A percentile compares a stretch with the other conserved stretches of the same genome.
phyloP scores from a whole-genome alignment of 306 rosid genomes.

The Begonia masoniana region DNA sequence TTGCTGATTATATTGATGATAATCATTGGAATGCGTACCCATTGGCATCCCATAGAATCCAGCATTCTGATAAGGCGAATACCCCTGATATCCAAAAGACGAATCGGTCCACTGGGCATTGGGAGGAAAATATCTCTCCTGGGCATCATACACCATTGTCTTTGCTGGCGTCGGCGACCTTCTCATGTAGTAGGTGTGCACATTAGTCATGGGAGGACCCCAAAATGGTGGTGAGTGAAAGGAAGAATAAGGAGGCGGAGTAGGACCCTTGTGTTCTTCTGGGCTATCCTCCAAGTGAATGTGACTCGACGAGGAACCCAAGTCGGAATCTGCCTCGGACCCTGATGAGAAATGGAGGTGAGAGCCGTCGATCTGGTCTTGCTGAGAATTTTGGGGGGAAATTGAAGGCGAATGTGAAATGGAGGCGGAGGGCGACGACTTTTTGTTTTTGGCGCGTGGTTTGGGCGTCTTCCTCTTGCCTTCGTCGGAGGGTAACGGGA shows the following conservation, averaged over 20 bases:
- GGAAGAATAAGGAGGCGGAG: slow-evolving; percentile 2
- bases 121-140: slow-evolving; percentile 27
- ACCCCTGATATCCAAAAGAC: slow-evolving; percentile 19
- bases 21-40: slow-evolving; percentile 26
- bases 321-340: slow-evolving; percentile 50
- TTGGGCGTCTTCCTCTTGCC: slow-evolving; percentile 30
- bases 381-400: slow-evolving; percentile 13
- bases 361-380: slow-evolving; percentile 31
- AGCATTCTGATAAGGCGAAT: slow-evolving; percentile 20
- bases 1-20: slow-evolving; percentile 11
- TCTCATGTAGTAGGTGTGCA: slow-evolving; percentile 46
- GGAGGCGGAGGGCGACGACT: slow-evolving; percentile 43
- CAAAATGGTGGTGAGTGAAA: slow-evolving; percentile 15
- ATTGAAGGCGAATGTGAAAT: slow-evolving; percentile 24
- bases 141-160: slow-evolving; percentile 38
- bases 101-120: slow-evolving; percentile 36
- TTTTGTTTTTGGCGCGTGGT: slow-evolving; percentile 1
- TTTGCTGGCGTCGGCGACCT: slow-evolving; percentile 39
- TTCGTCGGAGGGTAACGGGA: slow-evolving; percentile 72
- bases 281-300: slow-evolving; percentile 41
- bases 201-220: slow-evolving; percentile 24
- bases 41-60: slow-evolving; percentile 49
- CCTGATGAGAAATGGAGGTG: slow-evolving; percentile 62
- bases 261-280: slow-evolving; percentile 10
- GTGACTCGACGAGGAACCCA: slow-evolving; percentile 41